Conservation (phyloP, 805 yeast genomes). For the Candida morakotiae region DNA sequence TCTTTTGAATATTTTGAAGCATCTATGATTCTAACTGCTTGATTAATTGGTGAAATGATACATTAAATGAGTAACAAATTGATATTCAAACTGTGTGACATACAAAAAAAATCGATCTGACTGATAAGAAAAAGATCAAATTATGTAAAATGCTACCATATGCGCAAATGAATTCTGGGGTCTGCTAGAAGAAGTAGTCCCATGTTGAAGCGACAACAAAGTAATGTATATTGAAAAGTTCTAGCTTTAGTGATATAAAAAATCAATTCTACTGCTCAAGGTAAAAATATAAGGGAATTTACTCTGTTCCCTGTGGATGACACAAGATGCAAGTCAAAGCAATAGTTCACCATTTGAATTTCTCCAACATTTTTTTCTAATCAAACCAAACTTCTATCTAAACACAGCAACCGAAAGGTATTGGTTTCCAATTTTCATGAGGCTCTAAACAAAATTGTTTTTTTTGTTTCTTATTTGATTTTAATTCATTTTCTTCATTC, state of each 20-base stretch:
- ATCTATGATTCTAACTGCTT: conserved; percentile 50
- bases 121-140: conserved; percentile 1
- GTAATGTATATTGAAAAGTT: no score
- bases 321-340: no score
- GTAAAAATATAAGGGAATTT: no score
- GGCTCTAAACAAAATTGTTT: conserved; percentile 22
- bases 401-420: conserved; percentile 45
- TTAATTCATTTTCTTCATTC: conserved; percentile 8
- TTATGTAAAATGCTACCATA: neutral
- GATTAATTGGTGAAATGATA: neutral
- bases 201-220: no score
- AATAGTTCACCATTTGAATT: no score
- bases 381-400: neutral
- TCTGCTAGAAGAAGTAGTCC: no score
- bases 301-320: no score
- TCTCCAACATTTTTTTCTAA: neutral
- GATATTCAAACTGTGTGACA: conserved; percentile 1
- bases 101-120: neutral
- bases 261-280: no score
- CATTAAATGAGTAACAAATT: neutral
- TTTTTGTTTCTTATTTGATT: conserved; percentile 5
- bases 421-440: conserved; percentile 44
- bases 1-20: conserved; percentile 80
- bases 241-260: no score
- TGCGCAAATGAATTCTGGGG: no score